Base-by-base conservation (phyloP, 305 asterid genomes). In the Solanum chacoense region DNA sequence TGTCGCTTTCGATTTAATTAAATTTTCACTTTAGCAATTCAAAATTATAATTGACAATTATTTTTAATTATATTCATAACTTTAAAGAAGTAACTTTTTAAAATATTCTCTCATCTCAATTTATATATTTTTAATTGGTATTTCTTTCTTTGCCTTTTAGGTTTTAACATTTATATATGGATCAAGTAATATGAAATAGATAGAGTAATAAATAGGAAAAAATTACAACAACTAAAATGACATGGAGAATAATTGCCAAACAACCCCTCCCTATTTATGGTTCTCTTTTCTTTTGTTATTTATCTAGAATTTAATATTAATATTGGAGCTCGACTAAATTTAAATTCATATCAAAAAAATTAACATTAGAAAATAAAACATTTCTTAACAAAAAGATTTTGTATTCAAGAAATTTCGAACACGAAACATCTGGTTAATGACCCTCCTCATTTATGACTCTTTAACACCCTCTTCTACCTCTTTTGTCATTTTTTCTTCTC, bases 391-490 rank as follows among this genome's bases (percentile, higher is more conserved):
- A 55, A 55, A 40, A 7, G 8, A 50, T 6, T 50, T 16, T 16
- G 0, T 45, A 45, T 0, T 11, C 4, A 38, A 38, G 4, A 38
- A 0, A 40, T 11, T 42, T 42, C 55, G 1, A 50, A 50, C 2
- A 1, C 8, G 8, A 50, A 16, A 50, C 0, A 6, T 50, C 9
- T 1, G 20, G 14, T 42, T 13, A 42, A 4, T 0, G 18, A 42
- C 18, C 1, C 10, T 7, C 1, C 29, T 18, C 92, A 90, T 92
- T 94, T 87, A 92, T 88, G 92, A 88, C 91, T 80, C 75, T 81
- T 29, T 77, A 86, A 88, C 73, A 72, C 42, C 45, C 42, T 40
- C 45, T 76, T 89, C 77, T 77, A 87, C 45, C 37, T 35, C 76
- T 40, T 59, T 50, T 72, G 85, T 16, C 65, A 69, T 45, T 32